These are phyloP conservation scores for Balansia obtecta DNA, from an alignment of 2,329 filamentous ascomycete genomes.

Conservation along the genomic window DNA sequence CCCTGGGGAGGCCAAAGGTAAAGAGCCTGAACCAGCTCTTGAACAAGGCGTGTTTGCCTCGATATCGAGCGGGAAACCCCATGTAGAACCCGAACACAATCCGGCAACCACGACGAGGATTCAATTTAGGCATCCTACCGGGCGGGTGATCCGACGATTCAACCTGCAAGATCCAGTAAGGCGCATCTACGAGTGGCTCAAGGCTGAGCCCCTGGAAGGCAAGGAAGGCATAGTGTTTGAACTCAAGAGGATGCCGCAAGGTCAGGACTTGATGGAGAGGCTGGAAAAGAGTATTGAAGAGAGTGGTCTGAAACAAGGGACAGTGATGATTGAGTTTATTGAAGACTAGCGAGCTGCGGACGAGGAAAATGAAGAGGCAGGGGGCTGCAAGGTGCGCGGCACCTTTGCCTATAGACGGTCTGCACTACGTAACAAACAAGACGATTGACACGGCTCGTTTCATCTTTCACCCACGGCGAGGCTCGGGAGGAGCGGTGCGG, in stretches of 20 bases:
- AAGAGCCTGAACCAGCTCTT: slow-evolving; percentile 26
- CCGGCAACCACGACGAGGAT: slow-evolving; percentile 71
- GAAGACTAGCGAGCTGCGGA: slow-evolving; percentile 31
- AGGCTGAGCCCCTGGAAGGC: slow-evolving; percentile 71
- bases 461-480: background rate
- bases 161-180: slow-evolving; percentile 61
- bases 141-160: slow-evolving; percentile 82
- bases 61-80: slow-evolving; percentile 62
- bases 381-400: background rate
- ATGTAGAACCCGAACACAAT: slow-evolving; percentile 63
- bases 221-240: slow-evolving; percentile 74
- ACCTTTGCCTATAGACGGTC: background rate
- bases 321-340: slow-evolving; percentile 87
- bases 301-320: slow-evolving; percentile 80
- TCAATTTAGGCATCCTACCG: slow-evolving; percentile 78
- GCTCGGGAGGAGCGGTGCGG: background rate
- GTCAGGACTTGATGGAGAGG: slow-evolving; percentile 68
- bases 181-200: slow-evolving; percentile 92
- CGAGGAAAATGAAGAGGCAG: background rate
- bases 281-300: slow-evolving; percentile 66
- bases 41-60: slow-evolving; percentile 45
- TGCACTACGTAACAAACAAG: background rate
- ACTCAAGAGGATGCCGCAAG: slow-evolving; percentile 65
- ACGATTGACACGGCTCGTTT: background rate
- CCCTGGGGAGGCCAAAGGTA: slow-evolving; percentile 29